Percentiles rank a stretch among this genome's conserved stretches.
Evolutionary conservation across 768 basidiomycete genomes (phyloP).

Genomic region (Hydnomerulius pinastri): DNA sequence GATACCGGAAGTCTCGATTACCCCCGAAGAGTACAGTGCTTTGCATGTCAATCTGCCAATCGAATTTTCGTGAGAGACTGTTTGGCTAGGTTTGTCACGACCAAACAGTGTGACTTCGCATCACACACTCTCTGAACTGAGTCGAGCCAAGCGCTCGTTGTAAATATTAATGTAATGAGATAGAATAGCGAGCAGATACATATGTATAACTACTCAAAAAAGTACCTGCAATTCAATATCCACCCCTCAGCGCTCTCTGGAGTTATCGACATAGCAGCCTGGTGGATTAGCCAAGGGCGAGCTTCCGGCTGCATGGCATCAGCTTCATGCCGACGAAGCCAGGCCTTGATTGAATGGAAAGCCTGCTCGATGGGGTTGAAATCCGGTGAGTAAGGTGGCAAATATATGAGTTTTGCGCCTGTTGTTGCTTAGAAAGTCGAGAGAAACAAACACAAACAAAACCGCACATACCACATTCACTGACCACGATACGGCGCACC

Average conservation of each 20-base stretch:
- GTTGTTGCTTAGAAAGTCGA: too few species aligned
- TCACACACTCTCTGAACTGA: too few species aligned
- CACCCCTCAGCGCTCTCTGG: conserved; percentile 19
- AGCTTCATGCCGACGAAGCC: conserved; percentile 28
- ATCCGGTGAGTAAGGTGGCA: conserved; percentile 38
- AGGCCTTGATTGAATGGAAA: conserved; percentile 34
- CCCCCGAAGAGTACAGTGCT: conserved; percentile 1
- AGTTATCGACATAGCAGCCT: conserved; percentile 17
- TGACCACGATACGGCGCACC: conserved; percentile 31
- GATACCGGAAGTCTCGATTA: not conserved
- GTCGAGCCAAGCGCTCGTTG: too few species aligned
- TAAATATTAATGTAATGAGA: too few species aligned
- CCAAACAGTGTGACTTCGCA: too few species aligned
- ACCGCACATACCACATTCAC: conserved; percentile 8
- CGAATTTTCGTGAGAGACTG: too few species aligned
- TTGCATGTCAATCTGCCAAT: too few species aligned
- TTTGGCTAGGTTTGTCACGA: too few species aligned
- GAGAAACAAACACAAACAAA: not conserved
- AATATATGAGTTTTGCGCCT: conserved; percentile 29
- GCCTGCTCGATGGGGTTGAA: conserved; percentile 38
- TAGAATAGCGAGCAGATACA: too few species aligned
- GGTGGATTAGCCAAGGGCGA: conserved; percentile 23
- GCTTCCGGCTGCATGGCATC: conserved; percentile 8
- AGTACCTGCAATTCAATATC: conserved; percentile 27
- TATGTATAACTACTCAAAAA: too few species aligned